Evolutionary conservation across 441 rosid species (phyloP), one percentile per base, ranked within the genome.

Genomic region (Adansonia gregorii): DNA sequence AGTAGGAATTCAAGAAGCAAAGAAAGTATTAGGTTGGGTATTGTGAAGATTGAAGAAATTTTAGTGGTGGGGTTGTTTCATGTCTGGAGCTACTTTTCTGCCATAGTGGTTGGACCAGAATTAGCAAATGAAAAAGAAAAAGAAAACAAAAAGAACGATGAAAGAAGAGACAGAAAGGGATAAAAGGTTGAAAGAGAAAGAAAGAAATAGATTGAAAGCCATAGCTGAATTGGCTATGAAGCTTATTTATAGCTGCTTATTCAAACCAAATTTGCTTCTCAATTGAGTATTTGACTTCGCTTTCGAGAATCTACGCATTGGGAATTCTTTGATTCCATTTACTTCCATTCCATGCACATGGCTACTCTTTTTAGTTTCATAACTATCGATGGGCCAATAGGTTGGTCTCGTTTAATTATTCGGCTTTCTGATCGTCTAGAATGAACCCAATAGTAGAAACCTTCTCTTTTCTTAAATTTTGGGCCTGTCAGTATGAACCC

Each of bases 251-350:
- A 79, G 81, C 87, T 72, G 76, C 80, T 27, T 14, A 43, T 86
- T 84, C 85, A 85, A 83, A 69, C 80, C 81, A 27, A 82, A 84
- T 77, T 75, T 76, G 48, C 60, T 43, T 61, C 14, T 11, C 52
- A 27, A 10, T 8, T 1, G 60, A 70, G 74, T 14, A 59, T 69
- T 48, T 14, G 27, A 61, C 43, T 67, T 67, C 15, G 74, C 67
- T 20, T 39, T 14, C 65, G 8, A 54, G 67, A 55, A 76, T 67
- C 61, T 55, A 19, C 67, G 27, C 49, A 27, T 27, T 6, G 58
- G 48, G 31, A 63, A 63, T 31, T 58, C 17, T 9, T 11, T 14
- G 56, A 27, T 27, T 27, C 35, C 35, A 27, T 27, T 0, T 27
- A 27, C 35, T 27, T 0, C 35, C 35, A 27, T 60, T 60, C 66